Base-by-base conservation (phyloP, 306 rosid species). In the Aeschynomene evenia region DNA sequence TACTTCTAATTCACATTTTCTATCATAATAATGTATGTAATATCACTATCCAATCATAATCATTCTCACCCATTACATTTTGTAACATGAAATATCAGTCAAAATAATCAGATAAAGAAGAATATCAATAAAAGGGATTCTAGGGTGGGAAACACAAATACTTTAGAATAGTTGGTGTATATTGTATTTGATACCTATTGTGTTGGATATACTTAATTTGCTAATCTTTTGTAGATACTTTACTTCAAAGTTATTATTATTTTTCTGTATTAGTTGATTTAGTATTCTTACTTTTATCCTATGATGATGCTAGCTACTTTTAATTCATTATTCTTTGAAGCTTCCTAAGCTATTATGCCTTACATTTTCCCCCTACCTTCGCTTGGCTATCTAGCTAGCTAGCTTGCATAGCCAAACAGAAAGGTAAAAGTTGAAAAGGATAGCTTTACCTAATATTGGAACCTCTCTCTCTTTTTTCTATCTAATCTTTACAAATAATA, bases 311-410 rank as follows among this genome's bases (percentile, higher is more conserved):
- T 28, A 6, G 39, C 7, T 60, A 62, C 24, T 48, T 73, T 57
- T 50, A 11, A 60, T 22, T 23, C 39, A 19, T 26, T 34, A 60
- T 22, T 23, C 39, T 19, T 26, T 34, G 63, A 72, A 72, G 42
- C 54, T 36, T 72, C 63, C n/a, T n/a, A n/a, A n/a, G n/a, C n/a
- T n/a, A n/a, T 39, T 52, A 39, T 19, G 14, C 10, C 15, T n/a
- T 33, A 70, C 21, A 55, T 54, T 45, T 22, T n/a, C n/a, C 18
- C 71, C 23, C 71, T 50, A 68, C 14, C 34, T 23, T 60, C 4
- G 7, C 26, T 21, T 56, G 34, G 23, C 63, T 63, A 26, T n/a
- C n/a, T n/a, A n/a, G n/a, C n/a, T n/a, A 58, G 58, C 64, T 40
- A 73, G 36, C 66, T 5, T 39, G 66, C 50, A 28, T 18, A 73